Evolutionary conservation across 2,329 filamentous ascomycete genomes (phyloP), one percentile per base, ranked within the genome.

Genomic region (Tolypocladium paradoxum): DNA sequence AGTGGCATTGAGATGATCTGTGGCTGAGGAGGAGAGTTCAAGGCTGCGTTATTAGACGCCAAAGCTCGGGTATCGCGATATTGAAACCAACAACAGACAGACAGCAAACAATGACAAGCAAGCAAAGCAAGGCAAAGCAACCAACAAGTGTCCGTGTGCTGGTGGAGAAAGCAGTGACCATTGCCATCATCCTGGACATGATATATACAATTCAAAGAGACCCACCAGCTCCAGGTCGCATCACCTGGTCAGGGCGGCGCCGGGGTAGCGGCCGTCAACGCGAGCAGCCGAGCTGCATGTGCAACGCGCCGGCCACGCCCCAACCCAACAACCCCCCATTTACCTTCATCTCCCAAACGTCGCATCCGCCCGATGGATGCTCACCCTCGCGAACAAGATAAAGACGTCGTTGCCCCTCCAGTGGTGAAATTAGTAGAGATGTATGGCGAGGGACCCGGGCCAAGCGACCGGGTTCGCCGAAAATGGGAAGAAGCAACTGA

Each of bases 121-220:
- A 27, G 11, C 3, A 4, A 27, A 43, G 38, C 7, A 8, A 24
- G 1, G 12, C 16, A 31, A 18, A 18, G 14, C 16, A 27, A 2
- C 20, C 12, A 40, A 16, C 38, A 36, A 12, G 12, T 18, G 14
- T 34, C 22, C 36, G 12, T 22, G 40, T 24, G 9, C 8, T 40
- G 29, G 38, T 12, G 29, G 40, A 43, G 35, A 45, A 51, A 48
- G 29, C 46, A 48, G 52, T 53, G 48, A 52, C 54, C 53, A 55
- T 57, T 54, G 51, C 49, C 58, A 53, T 57, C 57, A 56, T 59
- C 53, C 54, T 59, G 49, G 27, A 55, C 36, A 56, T 56, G 54
- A 58, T 60, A 58, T 60, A 56, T 62, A 62, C 57, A 60, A 58
- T 53, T 53, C 9, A 38, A 38, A 31, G 24, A n/a, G 9, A 12